phyloP scores from a whole-genome alignment of 2,329 filamentous ascomycete genomes.

The Xylariaceae sp. region DNA sequence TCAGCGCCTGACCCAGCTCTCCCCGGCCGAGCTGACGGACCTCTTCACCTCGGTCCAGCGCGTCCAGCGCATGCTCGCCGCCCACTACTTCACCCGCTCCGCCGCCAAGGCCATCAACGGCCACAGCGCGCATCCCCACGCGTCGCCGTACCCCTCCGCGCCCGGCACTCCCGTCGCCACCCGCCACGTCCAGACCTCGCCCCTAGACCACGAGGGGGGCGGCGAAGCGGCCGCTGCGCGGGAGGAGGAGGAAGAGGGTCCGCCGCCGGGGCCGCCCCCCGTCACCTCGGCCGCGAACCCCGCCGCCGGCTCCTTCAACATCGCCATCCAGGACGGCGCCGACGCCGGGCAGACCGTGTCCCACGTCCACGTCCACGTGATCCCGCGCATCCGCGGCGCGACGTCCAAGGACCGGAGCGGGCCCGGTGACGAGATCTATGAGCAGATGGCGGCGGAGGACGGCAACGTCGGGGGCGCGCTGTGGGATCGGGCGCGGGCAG shows the following conservation, averaged over 20 bases:
- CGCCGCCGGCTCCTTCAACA: conserved; percentile 74
- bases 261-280: too few species aligned
- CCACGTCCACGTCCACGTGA: conserved; percentile 80
- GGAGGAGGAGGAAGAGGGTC: too few species aligned
- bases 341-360: conserved; percentile 91
- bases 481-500: conserved; percentile 14
- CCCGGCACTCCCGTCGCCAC: too few species aligned
- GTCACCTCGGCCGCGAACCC: conserved; percentile 27
- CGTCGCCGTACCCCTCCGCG: too few species aligned
- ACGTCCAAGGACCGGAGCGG: conserved; percentile 23
- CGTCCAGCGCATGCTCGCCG: conserved; percentile 70
- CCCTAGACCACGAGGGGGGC: too few species aligned
- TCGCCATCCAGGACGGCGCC: conserved; percentile 89
- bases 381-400: conserved; percentile 27
- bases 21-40: conserved; percentile 66
- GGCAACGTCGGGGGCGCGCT: conserved; percentile 75
- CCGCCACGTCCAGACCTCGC: too few species aligned
- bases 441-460: conserved; percentile 75
- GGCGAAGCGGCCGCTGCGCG: too few species aligned
- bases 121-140: neutral
- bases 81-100: conserved; percentile 43
- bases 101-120: neutral
- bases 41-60: conserved; percentile 84
- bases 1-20: conserved; percentile 71
- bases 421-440: conserved; percentile 57